A percentile compares a stretch with the other conserved stretches of the same genome.
Evolutionary conservation across 2,329 filamentous ascomycete species (phyloP).

Genomic region (Talaromyces marneffei): DNA sequence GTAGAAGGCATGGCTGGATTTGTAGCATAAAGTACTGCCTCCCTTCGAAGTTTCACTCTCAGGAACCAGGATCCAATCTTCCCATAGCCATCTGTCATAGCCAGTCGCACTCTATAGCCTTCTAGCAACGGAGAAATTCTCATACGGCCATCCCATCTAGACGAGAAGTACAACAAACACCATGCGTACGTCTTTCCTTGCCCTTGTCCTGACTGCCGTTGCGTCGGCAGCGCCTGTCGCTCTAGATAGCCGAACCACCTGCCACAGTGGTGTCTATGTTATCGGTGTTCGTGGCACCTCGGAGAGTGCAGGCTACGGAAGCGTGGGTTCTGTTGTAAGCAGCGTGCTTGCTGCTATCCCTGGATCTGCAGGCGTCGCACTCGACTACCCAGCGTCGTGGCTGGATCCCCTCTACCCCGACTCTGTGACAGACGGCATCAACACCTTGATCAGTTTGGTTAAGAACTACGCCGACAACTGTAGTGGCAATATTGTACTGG

Average conservation of each 20-base stretch:
- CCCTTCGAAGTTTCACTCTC: neutral
- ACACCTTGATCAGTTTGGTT: slow-evolving; percentile 1
- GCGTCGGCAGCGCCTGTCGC: neutral
- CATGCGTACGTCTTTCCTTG: neutral
- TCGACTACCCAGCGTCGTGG: slow-evolving; percentile 1
- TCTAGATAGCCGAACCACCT: neutral
- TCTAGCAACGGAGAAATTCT: too few species aligned
- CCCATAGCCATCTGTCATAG: neutral
- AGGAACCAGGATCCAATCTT: neutral
- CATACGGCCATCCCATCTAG: too few species aligned
- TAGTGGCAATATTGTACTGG: neutral
- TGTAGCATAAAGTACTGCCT: neutral
- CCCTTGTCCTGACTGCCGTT: neutral
- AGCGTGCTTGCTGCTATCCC: slow-evolving; percentile 1
- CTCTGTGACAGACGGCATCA: neutral
- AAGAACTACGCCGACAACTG: neutral
- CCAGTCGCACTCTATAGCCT: too few species aligned
- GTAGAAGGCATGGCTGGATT: too few species aligned
- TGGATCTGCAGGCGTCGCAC: neutral
- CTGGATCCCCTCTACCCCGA: neutral
- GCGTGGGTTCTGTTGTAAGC: neutral
- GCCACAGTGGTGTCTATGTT: neutral
- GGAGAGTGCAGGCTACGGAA: neutral
- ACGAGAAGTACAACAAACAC: neutral
- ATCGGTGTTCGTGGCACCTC: neutral